These are phyloP conservation scores for Backusella sp. DNA, from an alignment of 192 early-diverging fungal genomes.

Conservation along the genomic window DNA sequence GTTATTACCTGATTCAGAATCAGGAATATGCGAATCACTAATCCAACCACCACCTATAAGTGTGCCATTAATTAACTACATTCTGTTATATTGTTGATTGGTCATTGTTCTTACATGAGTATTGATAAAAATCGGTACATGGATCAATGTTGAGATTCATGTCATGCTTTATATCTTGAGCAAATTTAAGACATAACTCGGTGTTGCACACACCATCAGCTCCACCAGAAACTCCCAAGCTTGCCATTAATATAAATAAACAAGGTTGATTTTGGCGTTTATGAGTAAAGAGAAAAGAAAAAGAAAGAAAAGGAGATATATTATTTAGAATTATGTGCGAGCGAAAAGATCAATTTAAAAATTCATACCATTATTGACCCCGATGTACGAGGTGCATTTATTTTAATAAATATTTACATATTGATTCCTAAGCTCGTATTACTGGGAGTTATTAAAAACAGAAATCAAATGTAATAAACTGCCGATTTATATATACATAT, in stretches of 20 bases:
- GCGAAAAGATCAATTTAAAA: background rate
- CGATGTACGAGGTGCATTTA: background rate
- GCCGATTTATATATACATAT: background rate
- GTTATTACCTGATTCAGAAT: conserved; percentile 48
- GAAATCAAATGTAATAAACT: background rate
- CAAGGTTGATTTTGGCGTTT: background rate
- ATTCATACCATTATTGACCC: background rate
- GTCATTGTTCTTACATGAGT: conserved; percentile 45
- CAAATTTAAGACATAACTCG: conserved; percentile 51
- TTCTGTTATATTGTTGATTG: background rate
- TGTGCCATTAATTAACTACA: background rate
- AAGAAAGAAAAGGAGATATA: background rate
- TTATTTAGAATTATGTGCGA: background rate
- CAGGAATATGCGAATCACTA: conserved; percentile 51
- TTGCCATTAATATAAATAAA: background rate
- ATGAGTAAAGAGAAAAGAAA: background rate
- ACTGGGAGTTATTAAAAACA: background rate
- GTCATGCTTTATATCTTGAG: conserved; percentile 49
- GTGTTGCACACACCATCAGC: conserved; percentile 41
- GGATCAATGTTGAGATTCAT: conserved; percentile 59
- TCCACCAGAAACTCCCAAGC: background rate
- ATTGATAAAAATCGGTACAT: conserved; percentile 69
- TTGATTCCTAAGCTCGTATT: background rate
- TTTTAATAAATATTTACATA: conserved; percentile 7
- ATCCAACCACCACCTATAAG: conserved; percentile 57